Base-by-base conservation (phyloP, 2,329 filamentous ascomycete genomes). In the Apiospora rasikravindrae region DNA sequence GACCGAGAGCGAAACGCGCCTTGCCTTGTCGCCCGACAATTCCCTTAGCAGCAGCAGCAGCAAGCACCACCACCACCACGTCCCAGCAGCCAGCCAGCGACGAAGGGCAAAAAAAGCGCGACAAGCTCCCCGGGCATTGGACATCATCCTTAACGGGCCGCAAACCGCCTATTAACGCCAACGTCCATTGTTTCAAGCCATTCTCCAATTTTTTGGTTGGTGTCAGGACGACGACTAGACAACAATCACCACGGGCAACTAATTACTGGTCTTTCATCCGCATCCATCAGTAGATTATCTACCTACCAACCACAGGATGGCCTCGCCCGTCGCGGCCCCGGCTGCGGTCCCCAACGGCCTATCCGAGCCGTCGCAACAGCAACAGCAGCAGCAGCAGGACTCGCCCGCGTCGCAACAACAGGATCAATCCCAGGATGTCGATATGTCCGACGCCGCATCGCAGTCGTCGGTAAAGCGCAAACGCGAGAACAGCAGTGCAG, bases 401-500 rank as follows among this genome's bases (percentile, higher is more conserved):
- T 51, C 47, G 47, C 45, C 68, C 49, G 33, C 47, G 68, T 69
- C 68, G 45, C 68, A 51, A 26, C 45, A 51, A 37, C 68, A 53
- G 16, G 68, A 69, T 26, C 45, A 69, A 40, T 26, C 71, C 72
- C 33, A 72, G 76, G 71, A 73, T 76, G 69, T 74, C 51, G 71
- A 74, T 61, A 72, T 71, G 66, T 67, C 73, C 72, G 70, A 71
- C 70, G 77, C 73, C 67, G 76, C 77, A 75, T 69, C 68, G 8
- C 79, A 77, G 71, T 76, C 75, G 51, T 74, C 78, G 29, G 74
- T 74, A 69, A 81, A 81, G 78, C 79, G 79, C 77, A 81, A 81
- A 77, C 79, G 79, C 75, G 79, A 80, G 72, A 72, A 74, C 26
- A 75, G 73, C 73, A 75, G 53, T 72, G 73, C 42, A 76, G 67